Percentiles rank a stretch among this genome's conserved stretches.
Conservation (phyloP, 106 monocot genomes). For the Platanthera guangdongensis region DNA sequence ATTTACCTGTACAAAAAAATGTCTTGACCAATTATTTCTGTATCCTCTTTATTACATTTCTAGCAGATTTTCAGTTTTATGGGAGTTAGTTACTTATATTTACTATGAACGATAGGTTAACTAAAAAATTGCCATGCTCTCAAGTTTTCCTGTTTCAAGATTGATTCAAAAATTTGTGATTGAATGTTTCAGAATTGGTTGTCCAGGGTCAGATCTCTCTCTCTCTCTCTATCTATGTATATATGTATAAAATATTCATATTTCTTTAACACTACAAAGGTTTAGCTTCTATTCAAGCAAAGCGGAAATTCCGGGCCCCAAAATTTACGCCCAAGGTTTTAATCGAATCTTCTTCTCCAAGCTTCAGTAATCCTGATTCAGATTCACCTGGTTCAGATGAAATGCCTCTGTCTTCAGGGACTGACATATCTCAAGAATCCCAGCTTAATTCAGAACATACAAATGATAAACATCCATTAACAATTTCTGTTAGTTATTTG, state of each 20-base stretch:
- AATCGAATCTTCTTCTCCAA: slow-evolving; percentile 18
- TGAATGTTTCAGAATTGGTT: background rate
- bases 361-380: slow-evolving; percentile 14
- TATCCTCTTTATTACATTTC: slow-evolving; percentile 43
- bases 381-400: slow-evolving; percentile 27
- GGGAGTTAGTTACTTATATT: background rate
- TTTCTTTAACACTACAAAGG: slow-evolving; percentile 59
- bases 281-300: slow-evolving; percentile 86
- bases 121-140: background rate
- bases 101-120: background rate
- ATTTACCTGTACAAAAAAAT: slow-evolving; percentile 90
- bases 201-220: background rate
- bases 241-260: background rate
- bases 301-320: slow-evolving; percentile 86
- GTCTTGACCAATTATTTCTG: slow-evolving; percentile 94
- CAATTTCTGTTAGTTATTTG: slow-evolving; percentile 11
- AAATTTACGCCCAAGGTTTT: slow-evolving; percentile 31
- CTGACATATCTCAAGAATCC: slow-evolving; percentile 10
- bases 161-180: background rate
- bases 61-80: background rate
- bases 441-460: slow-evolving; percentile 9
- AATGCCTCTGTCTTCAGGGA: slow-evolving; percentile 17
- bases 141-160: background rate
- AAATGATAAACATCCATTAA: slow-evolving; percentile 10
- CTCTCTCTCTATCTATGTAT: background rate